Base-by-base conservation (phyloP, 73 alveolate genomes). In the Paramecium tetraurelia region DNA sequence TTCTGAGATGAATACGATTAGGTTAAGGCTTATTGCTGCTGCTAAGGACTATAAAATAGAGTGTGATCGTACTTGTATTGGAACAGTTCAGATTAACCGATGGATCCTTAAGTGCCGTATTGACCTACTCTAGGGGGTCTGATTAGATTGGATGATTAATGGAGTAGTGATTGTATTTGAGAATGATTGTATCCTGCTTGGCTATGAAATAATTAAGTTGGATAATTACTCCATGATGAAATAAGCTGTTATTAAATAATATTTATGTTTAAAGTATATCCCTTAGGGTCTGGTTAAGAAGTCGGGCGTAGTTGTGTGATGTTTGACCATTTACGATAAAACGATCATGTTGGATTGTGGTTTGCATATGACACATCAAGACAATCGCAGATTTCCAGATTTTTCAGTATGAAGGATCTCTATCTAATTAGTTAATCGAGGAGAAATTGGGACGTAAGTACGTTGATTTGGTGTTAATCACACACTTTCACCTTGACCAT, bases 401-500 rank as follows among this genome's bases (percentile, higher is more conserved):
- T 97, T 97, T 89, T 71, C 72, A 63, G 85, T 92, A 59, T 84
- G 87, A 75, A 94, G 86, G 7, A 7, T 63, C 92, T 53, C 58
- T 58, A 87, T 58, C 80, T 59, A 48, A 92, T 31, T 72, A 86
- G 93, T 58, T 58, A 85, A 85, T 85, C 16, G 89, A 85, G 86
- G 93, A 84, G 93, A 87, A 87, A 50, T 72, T 22, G 93, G 48
- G 95, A 57, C 57, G 93, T 29, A 83, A 85, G 21, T 24, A 86
- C 41, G 92, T 98, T 36, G 99, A 98, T 92, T 92, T 95, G 75
- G 97, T 96, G 38, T 90, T 97, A 31, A 96, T 98, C 38, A 95
- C 99, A 76, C 99, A 98, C 93, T 98, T 98, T 92, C 99, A 98
- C 92, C 94, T 97, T 70, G 99, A 98, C 88, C 99, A 98, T 90